Evolutionary conservation across 257 asterid species (phyloP).

Genomic region (Petunia secreta): DNA sequence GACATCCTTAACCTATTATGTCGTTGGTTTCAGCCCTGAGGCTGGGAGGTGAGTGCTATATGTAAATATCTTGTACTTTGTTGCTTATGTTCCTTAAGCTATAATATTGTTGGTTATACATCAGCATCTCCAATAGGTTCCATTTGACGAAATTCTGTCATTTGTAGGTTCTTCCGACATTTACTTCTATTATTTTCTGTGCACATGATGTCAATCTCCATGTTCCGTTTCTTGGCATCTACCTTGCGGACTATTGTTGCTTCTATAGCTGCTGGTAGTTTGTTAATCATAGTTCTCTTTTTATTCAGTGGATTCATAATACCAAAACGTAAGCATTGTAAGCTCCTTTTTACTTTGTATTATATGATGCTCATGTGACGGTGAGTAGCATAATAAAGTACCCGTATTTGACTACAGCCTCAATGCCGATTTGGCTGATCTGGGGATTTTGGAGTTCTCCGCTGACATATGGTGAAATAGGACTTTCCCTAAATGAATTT

Average conservation of each 20-base stretch:
- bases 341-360: not conserved
- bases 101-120: not conserved
- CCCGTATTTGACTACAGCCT: conserved; percentile 50
- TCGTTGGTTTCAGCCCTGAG: conserved; percentile 57
- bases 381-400: not conserved
- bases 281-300: conserved; percentile 43
- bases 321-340: conserved; percentile 53
- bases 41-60: conserved; percentile 56
- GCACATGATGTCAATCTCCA: conserved; percentile 61
- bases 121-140: not conserved
- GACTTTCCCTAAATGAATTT: conserved; percentile 66
- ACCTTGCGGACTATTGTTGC: conserved; percentile 50
- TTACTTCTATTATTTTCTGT: conserved; percentile 49
- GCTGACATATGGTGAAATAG: conserved; percentile 70
- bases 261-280: conserved; percentile 50
- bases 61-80: conserved; percentile 22
- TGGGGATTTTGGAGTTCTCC: conserved; percentile 84
- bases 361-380: not conserved
- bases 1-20: conserved; percentile 59
- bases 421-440: conserved; percentile 68
- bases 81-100: not conserved
- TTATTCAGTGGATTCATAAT: conserved; percentile 65
- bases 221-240: conserved; percentile 71
- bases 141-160: not conserved
- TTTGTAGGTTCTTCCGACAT: conserved; percentile 64